phyloP scores from a whole-genome alignment of 1,284 basidiomycete species.

The Phaffia rhodozyma region DNA sequence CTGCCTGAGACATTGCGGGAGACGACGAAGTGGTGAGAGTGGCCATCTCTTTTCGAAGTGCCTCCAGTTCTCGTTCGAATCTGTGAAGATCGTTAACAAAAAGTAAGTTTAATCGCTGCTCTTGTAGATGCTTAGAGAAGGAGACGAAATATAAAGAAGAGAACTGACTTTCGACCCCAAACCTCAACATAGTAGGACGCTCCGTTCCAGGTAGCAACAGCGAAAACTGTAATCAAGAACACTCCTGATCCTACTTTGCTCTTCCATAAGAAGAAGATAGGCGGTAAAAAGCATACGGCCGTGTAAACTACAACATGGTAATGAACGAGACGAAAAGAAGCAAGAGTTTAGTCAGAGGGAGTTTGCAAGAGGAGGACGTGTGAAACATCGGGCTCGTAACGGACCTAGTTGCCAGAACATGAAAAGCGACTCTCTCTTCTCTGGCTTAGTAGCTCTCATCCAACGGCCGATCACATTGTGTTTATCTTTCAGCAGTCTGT shows the following conservation, averaged over 20 bases:
- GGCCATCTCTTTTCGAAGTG: constrained; percentile 53
- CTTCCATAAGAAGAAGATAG: constrained; percentile 52
- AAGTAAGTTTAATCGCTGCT: neutral
- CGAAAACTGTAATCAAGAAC: constrained; percentile 66
- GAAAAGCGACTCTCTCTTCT: constrained; percentile 59
- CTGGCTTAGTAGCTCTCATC: constrained; percentile 48
- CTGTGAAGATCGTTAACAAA: constrained; percentile 35
- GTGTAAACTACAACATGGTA: constrained; percentile 53
- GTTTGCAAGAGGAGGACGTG: constrained; percentile 20
- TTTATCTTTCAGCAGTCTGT: constrained; percentile 64
- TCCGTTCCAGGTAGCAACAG: constrained; percentile 75
- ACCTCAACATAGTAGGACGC: constrained; percentile 70
- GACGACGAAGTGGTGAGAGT: neutral
- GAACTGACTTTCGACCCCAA: constrained; percentile 75
- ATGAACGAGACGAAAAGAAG: neutral
- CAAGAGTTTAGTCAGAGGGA: neutral
- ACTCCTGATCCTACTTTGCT: constrained; percentile 58
- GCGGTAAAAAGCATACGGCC: constrained; percentile 72
- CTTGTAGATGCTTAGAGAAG: neutral
- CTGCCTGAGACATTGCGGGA: no score
- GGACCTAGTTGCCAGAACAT: constrained; percentile 71
- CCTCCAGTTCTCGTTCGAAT: constrained; percentile 80
- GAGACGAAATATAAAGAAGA: neutral
- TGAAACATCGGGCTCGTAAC: constrained; percentile 27
- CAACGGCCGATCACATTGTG: constrained; percentile 63